Percentiles rank a stretch among this genome's conserved stretches.
phyloP scores from a whole-genome alignment of 2,329 filamentous ascomycete species.

The Amesomyces nigricolor region DNA sequence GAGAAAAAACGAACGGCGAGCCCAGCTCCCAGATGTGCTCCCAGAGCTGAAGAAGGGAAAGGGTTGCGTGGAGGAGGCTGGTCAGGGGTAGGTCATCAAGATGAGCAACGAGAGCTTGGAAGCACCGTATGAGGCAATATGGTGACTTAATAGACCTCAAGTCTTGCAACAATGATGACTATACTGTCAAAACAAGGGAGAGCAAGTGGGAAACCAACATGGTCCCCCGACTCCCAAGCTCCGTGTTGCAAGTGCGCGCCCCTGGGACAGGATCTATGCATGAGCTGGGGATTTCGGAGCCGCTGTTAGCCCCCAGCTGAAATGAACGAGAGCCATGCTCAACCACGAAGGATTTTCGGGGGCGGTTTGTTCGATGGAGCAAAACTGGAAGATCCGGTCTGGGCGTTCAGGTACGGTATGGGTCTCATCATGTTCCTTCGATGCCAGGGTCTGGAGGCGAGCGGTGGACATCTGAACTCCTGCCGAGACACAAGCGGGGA shows the following conservation, averaged over 20 bases:
- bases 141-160: conserved; percentile 21
- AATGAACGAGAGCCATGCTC: no score
- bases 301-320: not conserved
- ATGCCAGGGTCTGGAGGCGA: conserved; percentile 28
- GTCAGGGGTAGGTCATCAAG: conserved; percentile 20
- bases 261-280: conserved; percentile 7
- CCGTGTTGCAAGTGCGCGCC: conserved; percentile 8
- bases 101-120: conserved; percentile 22
- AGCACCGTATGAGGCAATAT: conserved; percentile 11
- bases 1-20: conserved; percentile 41
- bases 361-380: not conserved
- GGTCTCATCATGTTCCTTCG: conserved; percentile 26
- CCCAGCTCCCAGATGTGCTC: conserved; percentile 35
- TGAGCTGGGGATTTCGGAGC: conserved; percentile 1
- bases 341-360: no score
- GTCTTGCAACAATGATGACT: not conserved
- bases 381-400: conserved; percentile 1
- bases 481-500: conserved; percentile 13
- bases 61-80: conserved; percentile 4
- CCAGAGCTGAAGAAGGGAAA: conserved; percentile 21
- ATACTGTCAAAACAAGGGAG: conserved; percentile 1
- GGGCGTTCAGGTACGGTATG: conserved; percentile 3
- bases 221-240: not conserved
- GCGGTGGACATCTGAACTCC: not conserved
- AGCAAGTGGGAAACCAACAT: not conserved